phyloP scores from a whole-genome alignment of 2,329 filamentous ascomycete species.

The Neonectria ditissima region DNA sequence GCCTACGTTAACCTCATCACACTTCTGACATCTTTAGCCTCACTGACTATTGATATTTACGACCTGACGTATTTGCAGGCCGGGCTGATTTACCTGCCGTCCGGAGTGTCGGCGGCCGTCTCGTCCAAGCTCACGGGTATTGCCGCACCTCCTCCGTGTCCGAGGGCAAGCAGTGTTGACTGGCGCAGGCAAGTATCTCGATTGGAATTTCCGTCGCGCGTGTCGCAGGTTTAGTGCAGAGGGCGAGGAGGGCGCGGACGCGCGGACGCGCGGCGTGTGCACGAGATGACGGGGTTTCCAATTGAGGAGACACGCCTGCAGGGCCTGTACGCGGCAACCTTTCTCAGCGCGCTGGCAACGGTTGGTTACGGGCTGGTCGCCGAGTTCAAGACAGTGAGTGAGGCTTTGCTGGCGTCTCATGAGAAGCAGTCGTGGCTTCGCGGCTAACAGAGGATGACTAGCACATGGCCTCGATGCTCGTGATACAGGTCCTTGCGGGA shows the following conservation, averaged over 20 bases:
- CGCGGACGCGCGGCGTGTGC: neutral
- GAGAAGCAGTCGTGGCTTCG: neutral
- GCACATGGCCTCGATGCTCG: constrained; percentile 13
- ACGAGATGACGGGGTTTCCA: constrained; percentile 1
- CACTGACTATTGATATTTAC: constrained; percentile 26
- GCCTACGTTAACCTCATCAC: constrained; percentile 32
- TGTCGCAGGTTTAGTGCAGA: neutral
- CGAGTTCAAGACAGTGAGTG: constrained; percentile 6
- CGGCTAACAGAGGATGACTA: neutral
- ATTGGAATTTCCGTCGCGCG: constrained; percentile 13
- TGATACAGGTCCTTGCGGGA: constrained; percentile 7
- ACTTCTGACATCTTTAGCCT: constrained; percentile 11
- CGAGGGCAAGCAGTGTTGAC: neutral
- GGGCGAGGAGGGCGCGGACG: too few relatives aligned
- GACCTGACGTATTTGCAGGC: constrained; percentile 28
- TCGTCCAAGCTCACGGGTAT: constrained; percentile 14
- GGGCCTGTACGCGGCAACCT: neutral
- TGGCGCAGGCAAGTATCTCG: constrained; percentile 11
- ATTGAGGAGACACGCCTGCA: constrained; percentile 10
- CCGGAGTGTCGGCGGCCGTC: neutral
- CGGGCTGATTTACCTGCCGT: constrained; percentile 30
- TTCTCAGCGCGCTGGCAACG: constrained; percentile 4
- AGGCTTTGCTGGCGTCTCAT: too few relatives aligned
- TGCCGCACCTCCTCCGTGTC: neutral
- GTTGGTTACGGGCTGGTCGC: constrained; percentile 1